Percentiles rank a stretch among this genome's conserved stretches.
Evolutionary conservation across 495 filamentous ascomycete species (phyloP).

Genomic region (Aspergillus sclerotioniger): DNA sequence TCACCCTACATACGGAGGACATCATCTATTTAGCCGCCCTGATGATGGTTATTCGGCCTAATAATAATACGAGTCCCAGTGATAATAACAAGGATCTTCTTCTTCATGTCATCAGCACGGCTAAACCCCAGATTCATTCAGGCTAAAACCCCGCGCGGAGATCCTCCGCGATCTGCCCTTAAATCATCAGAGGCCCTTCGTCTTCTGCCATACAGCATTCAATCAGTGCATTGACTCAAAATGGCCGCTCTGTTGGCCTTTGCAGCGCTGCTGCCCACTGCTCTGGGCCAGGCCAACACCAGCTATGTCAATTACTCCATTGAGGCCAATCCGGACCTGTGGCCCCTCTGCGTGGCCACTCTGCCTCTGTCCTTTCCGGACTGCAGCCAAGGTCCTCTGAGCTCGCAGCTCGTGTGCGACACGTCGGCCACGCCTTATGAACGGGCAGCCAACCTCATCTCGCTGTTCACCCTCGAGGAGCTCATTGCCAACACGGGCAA

Average conservation of each 20-base stretch:
- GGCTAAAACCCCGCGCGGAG: neutral
- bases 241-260: constrained; percentile 12
- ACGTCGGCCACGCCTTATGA: constrained; percentile 41
- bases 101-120: neutral
- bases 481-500: constrained; percentile 59
- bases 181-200: too few species aligned
- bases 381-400: constrained; percentile 33
- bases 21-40: too few species aligned
- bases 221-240: neutral
- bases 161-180: neutral
- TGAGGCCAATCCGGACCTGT: constrained; percentile 32
- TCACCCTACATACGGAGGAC: too few species aligned
- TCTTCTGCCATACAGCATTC: neutral
- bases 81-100: neutral
- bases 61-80: neutral
- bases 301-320: constrained; percentile 32
- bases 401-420: constrained; percentile 46
- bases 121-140: neutral
- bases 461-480: constrained; percentile 50
- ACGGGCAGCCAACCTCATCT: constrained; percentile 44
- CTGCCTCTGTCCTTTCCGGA: constrained; percentile 34
- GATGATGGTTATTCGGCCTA: neutral
- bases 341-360: constrained; percentile 22
- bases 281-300: constrained; percentile 29
- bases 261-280: constrained; percentile 28